phyloP scores from a whole-genome alignment of 108 stramenopile species.

The Pseudonitzschia delicatissima region DNA sequence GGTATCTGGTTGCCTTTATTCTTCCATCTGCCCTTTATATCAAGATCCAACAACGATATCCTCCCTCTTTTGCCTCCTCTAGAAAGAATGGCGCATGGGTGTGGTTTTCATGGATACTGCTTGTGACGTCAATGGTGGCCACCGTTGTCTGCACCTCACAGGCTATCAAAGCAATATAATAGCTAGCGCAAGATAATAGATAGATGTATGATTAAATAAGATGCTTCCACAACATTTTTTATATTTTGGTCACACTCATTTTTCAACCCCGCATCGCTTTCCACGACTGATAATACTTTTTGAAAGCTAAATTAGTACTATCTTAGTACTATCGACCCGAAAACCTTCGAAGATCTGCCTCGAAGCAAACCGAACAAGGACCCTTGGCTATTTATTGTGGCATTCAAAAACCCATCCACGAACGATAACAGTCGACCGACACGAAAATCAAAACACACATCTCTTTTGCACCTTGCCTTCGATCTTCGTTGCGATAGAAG shows the following conservation, averaged over 20 bases:
- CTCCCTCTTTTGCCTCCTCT: neutral
- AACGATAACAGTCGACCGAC: neutral
- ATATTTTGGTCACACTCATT: too few relatives aligned
- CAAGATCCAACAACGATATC: constrained; percentile 31
- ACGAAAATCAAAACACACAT: neutral
- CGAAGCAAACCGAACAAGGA: constrained; percentile 15
- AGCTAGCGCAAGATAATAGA: too few relatives aligned
- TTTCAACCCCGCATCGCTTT: too few relatives aligned
- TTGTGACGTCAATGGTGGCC: constrained; percentile 21
- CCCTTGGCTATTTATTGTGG: too few relatives aligned
- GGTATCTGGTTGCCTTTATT: constrained; percentile 72
- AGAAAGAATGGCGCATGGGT: constrained; percentile 22
- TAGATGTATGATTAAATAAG: too few relatives aligned
- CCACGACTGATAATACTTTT: too few relatives aligned
- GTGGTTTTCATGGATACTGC: constrained; percentile 31
- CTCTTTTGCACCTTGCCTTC: too few relatives aligned
- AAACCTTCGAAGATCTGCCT: constrained; percentile 7
- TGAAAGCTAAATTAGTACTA: too few relatives aligned
- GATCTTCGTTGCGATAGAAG: too few relatives aligned
- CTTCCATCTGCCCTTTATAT: constrained; percentile 55
- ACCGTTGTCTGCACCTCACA: constrained; percentile 26
- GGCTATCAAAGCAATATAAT: constrained; percentile 9
- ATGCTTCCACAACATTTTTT: too few relatives aligned
- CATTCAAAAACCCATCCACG: neutral
- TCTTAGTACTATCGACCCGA: too few relatives aligned